Conservation (phyloP, 441 rosid genomes). For the Erodium texanum region DNA sequence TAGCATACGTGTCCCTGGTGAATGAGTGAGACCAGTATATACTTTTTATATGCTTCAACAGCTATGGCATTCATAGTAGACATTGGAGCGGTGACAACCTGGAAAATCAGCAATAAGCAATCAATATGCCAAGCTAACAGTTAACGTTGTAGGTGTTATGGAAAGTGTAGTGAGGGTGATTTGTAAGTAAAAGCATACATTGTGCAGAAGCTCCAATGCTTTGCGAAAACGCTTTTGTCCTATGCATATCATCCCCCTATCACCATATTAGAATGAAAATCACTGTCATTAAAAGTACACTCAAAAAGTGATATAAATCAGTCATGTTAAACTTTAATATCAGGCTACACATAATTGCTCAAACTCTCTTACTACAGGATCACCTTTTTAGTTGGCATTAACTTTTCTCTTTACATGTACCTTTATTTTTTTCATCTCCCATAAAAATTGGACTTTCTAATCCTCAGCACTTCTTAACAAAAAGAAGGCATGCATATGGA, state of each 20-base stretch:
- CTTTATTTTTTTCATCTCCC: background rate
- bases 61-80: constrained; percentile 63
- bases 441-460: background rate
- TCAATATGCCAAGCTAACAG: background rate
- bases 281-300: constrained; percentile 13
- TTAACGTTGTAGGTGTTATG: background rate
- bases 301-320: background rate
- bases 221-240: constrained; percentile 73
- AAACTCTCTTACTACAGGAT: background rate
- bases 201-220: constrained; percentile 90
- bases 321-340: background rate
- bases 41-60: constrained; percentile 84
- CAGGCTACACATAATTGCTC: background rate
- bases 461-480: background rate
- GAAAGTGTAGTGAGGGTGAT: constrained; percentile 17
- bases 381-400: background rate
- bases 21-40: constrained; percentile 75
- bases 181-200: constrained; percentile 30
- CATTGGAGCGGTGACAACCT: constrained; percentile 98
- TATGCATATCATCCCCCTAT: constrained; percentile 90
- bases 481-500: background rate
- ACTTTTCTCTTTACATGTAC: background rate
- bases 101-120: constrained; percentile 15
- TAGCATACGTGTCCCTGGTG: constrained; percentile 65
- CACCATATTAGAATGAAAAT: constrained; percentile 20